Percentiles rank a stretch among this genome's conserved stretches.
Conservation (phyloP, 371 early-diverging fungal species). For the Cokeromyces recurvatus region DNA sequence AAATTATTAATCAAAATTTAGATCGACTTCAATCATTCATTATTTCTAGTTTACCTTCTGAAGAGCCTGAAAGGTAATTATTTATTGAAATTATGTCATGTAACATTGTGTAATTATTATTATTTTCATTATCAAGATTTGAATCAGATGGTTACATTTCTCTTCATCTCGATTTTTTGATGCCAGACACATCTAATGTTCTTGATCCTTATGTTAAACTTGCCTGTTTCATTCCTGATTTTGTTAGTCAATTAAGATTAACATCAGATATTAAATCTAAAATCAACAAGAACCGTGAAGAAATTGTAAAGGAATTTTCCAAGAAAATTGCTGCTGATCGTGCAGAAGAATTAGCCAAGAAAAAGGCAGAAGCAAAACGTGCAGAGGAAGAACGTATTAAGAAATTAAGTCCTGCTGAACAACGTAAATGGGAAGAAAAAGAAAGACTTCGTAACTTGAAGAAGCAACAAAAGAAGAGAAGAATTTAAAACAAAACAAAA, state of each 20-base stretch:
- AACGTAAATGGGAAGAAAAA: conserved; percentile 77
- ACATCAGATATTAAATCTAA: conserved; percentile 26
- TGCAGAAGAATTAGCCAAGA: conserved; percentile 42
- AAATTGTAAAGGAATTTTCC: conserved; percentile 42
- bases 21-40: conserved; percentile 35
- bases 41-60: conserved; percentile 44
- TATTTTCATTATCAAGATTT: conserved; percentile 2
- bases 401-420: conserved; percentile 60
- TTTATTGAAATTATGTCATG: not conserved
- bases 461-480: conserved; percentile 57
- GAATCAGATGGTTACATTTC: conserved; percentile 10
- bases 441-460: conserved; percentile 58
- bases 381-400: conserved; percentile 63
- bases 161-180: conserved; percentile 19
- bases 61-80: conserved; percentile 35
- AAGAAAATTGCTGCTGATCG: conserved; percentile 47
- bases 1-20: conserved; percentile 30
- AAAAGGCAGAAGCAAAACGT: conserved; percentile 63
- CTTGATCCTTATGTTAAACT: conserved; percentile 27
- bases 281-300: conserved; percentile 42
- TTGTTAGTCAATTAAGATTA: conserved; percentile 16
- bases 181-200: conserved; percentile 12
- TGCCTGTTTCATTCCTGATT: conserved; percentile 34
- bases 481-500: conserved; percentile 12
- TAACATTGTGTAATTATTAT: too few species aligned